These are phyloP conservation scores for Rutstroemia sp. DNA, from an alignment of 2,329 filamentous ascomycete genomes.

Conservation along the genomic window DNA sequence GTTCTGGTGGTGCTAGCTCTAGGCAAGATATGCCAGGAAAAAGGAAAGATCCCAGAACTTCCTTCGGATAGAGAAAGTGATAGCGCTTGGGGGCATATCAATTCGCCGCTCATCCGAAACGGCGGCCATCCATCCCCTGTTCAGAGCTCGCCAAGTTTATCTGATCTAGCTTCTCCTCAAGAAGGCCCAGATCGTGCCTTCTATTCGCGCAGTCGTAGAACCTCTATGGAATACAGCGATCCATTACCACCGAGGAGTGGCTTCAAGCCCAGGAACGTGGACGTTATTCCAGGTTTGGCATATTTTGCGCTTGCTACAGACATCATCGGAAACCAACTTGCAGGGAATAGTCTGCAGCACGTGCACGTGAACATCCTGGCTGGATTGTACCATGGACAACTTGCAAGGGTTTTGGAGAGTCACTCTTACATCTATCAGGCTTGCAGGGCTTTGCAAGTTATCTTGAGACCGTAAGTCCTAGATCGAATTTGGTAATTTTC, in stretches of 20 bases:
- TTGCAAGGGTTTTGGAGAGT: slow-evolving; percentile 81
- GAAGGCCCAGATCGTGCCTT: slow-evolving; percentile 35
- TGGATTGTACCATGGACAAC: slow-evolving; percentile 81
- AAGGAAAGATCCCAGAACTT: slow-evolving; percentile 49
- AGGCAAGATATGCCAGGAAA: slow-evolving; percentile 67
- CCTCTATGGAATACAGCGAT: slow-evolving; percentile 38
- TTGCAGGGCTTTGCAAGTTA: slow-evolving; percentile 54
- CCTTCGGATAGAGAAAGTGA: slow-evolving; percentile 34
- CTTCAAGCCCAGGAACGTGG: slow-evolving; percentile 53
- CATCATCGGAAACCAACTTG: slow-evolving; percentile 75
- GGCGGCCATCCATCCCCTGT: slow-evolving; percentile 46
- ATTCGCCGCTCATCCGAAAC: slow-evolving; percentile 36
- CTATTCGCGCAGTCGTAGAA: slow-evolving; percentile 35
- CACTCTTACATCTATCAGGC: slow-evolving; percentile 55
- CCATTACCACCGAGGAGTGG: slow-evolving; percentile 13
- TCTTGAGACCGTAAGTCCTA: slow-evolving; percentile 55
- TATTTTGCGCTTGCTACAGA: slow-evolving; percentile 84
- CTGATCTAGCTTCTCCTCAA: slow-evolving; percentile 44
- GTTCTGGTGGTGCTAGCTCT: slow-evolving; percentile 78
- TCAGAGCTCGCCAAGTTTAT: slow-evolving; percentile 44
- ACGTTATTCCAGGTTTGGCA: slow-evolving; percentile 80
- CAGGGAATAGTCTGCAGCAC: slow-evolving; percentile 74
- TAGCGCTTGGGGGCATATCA: slow-evolving; percentile 12
- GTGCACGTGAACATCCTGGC: slow-evolving; percentile 81
- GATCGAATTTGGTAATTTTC: neutral